Evolutionary conservation across 2,329 filamentous ascomycete genomes (phyloP).

Genomic region (Paecilomyces fulvus): DNA sequence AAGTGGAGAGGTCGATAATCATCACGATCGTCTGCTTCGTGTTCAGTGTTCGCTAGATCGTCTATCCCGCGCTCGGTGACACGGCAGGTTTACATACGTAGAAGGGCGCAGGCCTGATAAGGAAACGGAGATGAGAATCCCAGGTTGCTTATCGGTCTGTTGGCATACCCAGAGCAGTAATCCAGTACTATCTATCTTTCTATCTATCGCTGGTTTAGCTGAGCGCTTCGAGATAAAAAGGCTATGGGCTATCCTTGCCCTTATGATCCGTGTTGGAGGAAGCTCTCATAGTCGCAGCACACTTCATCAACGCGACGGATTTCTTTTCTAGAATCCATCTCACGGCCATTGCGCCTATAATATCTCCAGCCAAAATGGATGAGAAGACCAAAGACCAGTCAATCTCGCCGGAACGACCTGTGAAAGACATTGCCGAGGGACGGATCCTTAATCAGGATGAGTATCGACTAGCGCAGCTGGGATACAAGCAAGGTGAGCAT

Average conservation of each 20-base stretch:
- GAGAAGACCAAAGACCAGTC: neutral
- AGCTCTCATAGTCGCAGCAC: neutral
- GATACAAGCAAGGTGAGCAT: neutral
- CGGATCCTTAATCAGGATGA: neutral
- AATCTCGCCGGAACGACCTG: slow-evolving; percentile 10
- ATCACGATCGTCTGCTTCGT: neutral
- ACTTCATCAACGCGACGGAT: neutral
- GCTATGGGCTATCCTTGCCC: neutral
- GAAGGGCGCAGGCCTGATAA: neutral
- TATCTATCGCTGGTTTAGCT: neutral
- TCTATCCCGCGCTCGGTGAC: neutral
- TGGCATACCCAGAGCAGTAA: neutral
- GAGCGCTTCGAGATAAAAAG: neutral
- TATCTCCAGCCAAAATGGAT: neutral
- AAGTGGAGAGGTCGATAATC: neutral
- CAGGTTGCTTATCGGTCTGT: neutral
- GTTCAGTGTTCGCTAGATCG: neutral
- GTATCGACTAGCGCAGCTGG: neutral
- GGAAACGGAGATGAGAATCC: neutral
- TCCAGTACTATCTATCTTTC: neutral
- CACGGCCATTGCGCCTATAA: neutral
- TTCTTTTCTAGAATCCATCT: neutral
- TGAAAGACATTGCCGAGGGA: slow-evolving; percentile 15
- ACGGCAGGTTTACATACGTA: neutral
- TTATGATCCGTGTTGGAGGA: neutral